A percentile compares a stretch with the other conserved stretches of the same genome.
phyloP scores from a whole-genome alignment of 129 eudicot species.

The Flaveria trinervia region DNA sequence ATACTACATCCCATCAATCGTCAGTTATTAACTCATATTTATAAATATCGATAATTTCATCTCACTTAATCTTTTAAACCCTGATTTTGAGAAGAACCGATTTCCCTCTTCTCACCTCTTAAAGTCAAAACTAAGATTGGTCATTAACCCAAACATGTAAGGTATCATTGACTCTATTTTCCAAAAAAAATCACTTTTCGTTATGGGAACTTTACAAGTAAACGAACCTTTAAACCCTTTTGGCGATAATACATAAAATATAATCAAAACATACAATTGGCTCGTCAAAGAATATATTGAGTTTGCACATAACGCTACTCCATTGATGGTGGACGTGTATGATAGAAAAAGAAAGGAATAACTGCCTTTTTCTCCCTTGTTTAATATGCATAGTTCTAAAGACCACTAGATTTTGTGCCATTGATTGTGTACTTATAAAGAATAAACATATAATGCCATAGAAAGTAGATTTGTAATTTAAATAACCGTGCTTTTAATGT shows the following conservation, averaged over 20 bases:
- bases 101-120: not conserved
- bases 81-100: not conserved
- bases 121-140: not conserved
- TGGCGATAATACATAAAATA: not conserved
- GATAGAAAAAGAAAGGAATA: constrained; percentile 25
- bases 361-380: constrained; percentile 6
- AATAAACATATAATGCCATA: constrained; percentile 23
- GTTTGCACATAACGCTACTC: constrained; percentile 23
- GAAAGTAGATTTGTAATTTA: constrained; percentile 15
- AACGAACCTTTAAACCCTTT: not conserved
- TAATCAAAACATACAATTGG: constrained; percentile 3
- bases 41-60: not conserved
- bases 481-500: not conserved
- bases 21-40: too few relatives aligned
- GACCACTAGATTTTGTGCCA: constrained; percentile 31
- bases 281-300: constrained; percentile 12
- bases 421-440: constrained; percentile 28
- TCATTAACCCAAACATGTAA: not conserved
- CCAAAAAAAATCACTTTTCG: not conserved
- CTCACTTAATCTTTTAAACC: not conserved
- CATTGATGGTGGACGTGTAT: constrained; percentile 33
- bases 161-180: not conserved
- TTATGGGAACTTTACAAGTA: not conserved
- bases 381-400: constrained; percentile 17
- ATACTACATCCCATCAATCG: too few relatives aligned